These are phyloP conservation scores for Zygnema circumcarinatum DNA, from an alignment of 139 green algal genomes.

Conservation along the genomic window DNA sequence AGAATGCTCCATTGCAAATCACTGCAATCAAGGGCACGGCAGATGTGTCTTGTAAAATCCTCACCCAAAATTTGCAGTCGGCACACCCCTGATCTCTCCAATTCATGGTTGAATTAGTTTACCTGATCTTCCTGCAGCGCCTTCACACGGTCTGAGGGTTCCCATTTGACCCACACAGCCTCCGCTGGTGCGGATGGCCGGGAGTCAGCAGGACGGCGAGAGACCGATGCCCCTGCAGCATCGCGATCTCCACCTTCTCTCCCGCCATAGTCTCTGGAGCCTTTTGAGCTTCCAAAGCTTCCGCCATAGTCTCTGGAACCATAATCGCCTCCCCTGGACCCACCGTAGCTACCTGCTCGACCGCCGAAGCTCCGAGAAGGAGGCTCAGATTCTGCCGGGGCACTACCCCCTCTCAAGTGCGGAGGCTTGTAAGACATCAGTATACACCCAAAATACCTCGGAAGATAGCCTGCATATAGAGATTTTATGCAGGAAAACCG, in stretches of 20 bases:
- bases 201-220: slow-evolving; percentile 18
- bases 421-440: slow-evolving; percentile 1
- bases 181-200: slow-evolving; percentile 29
- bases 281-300: background rate
- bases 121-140: slow-evolving; percentile 43
- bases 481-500: too few relatives aligned
- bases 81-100: too few relatives aligned
- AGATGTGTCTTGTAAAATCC: too few relatives aligned
- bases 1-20: too few relatives aligned
- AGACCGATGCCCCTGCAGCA: background rate
- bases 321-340: background rate
- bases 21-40: too few relatives aligned
- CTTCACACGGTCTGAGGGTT: slow-evolving; percentile 52
- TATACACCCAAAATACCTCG: too few relatives aligned
- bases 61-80: too few relatives aligned
- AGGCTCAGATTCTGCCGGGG: background rate
- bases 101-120: too few relatives aligned
- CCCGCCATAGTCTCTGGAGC: background rate
- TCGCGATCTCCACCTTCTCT: background rate
- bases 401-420: slow-evolving; percentile 3
- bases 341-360: background rate
- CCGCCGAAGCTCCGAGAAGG: background rate
- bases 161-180: slow-evolving; percentile 43
- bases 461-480: too few relatives aligned
- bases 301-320: slow-evolving; percentile 3